Evolutionary conservation across 495 filamentous ascomycete species (phyloP).

Genomic region (Parachaetomium inaequale): DNA sequence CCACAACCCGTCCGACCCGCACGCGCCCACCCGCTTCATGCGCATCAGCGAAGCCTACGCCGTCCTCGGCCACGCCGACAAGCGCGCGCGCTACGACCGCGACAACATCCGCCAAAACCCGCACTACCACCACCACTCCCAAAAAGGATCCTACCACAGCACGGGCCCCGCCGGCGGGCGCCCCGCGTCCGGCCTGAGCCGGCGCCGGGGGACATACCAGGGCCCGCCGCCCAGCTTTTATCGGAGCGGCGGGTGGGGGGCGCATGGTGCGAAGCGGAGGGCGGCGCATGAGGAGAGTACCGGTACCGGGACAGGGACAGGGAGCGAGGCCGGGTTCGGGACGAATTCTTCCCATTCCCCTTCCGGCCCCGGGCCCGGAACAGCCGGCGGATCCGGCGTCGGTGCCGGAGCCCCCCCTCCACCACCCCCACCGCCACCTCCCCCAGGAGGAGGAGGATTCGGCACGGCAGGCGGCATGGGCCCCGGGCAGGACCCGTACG

Average conservation of each 20-base stretch:
- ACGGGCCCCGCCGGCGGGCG: conserved; percentile 60
- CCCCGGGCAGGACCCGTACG: conserved; percentile 40
- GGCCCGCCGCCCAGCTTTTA: conserved; percentile 92
- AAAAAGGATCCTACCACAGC: conserved; percentile 48
- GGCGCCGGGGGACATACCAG: conserved; percentile 62
- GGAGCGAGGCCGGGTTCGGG: too few relatives aligned
- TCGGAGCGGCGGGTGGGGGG: conserved; percentile 68
- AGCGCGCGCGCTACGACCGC: conserved; percentile 76
- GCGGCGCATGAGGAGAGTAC: conserved; percentile 44
- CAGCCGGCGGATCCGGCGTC: not conserved
- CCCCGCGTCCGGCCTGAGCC: conserved; percentile 73
- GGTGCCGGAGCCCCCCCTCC: not conserved
- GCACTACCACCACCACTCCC: conserved; percentile 34
- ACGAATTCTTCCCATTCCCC: too few relatives aligned
- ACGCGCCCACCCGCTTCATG: conserved; percentile 74
- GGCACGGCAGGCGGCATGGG: conserved; percentile 41
- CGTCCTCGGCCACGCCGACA: conserved; percentile 63
- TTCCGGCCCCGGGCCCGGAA: too few relatives aligned
- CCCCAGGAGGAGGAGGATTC: conserved; percentile 5
- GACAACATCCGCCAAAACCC: conserved; percentile 43
- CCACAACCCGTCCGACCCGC: conserved; percentile 72
- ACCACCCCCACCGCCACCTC: not conserved
- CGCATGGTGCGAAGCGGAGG: conserved; percentile 47
- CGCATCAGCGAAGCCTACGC: conserved; percentile 83
- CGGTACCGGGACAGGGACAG: conserved; percentile 13